Conservation (phyloP, 2,329 filamentous ascomycete genomes). For the Parastagonospora nodorum region DNA sequence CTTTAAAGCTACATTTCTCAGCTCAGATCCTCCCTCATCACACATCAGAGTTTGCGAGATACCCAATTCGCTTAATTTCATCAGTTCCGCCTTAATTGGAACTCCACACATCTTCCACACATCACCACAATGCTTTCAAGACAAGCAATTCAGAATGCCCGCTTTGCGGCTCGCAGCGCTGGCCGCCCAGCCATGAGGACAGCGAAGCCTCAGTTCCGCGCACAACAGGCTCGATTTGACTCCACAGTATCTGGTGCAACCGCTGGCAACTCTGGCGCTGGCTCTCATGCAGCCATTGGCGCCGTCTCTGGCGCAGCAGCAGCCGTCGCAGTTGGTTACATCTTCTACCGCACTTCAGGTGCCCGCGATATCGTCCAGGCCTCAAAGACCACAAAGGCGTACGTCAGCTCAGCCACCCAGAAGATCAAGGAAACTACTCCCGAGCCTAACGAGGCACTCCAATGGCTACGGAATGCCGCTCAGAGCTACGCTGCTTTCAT, state of each 20-base stretch:
- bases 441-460: constrained; percentile 68
- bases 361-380: constrained; percentile 55
- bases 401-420: constrained; percentile 64
- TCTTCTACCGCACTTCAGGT: constrained; percentile 61
- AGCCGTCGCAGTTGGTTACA: constrained; percentile 55
- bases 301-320: constrained; percentile 57
- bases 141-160: constrained; percentile 39
- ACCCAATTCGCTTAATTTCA: not conserved
- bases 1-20: not conserved
- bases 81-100: constrained; percentile 7
- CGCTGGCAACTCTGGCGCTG: constrained; percentile 27
- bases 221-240: constrained; percentile 39
- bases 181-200: constrained; percentile 31
- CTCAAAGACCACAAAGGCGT: constrained; percentile 61
- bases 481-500: constrained; percentile 74
- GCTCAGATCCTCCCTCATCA: not conserved
- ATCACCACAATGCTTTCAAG: constrained; percentile 35
- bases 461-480: constrained; percentile 68
- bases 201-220: constrained; percentile 33
- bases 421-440: constrained; percentile 68
- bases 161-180: constrained; percentile 35
- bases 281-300: constrained; percentile 52
- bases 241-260: constrained; percentile 31
- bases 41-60: not conserved
- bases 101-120: not conserved